Percentiles rank a stretch among this genome's conserved stretches.
phyloP scores from a whole-genome alignment of 1,284 basidiomycete species.

The Trichosporon inkin region DNA sequence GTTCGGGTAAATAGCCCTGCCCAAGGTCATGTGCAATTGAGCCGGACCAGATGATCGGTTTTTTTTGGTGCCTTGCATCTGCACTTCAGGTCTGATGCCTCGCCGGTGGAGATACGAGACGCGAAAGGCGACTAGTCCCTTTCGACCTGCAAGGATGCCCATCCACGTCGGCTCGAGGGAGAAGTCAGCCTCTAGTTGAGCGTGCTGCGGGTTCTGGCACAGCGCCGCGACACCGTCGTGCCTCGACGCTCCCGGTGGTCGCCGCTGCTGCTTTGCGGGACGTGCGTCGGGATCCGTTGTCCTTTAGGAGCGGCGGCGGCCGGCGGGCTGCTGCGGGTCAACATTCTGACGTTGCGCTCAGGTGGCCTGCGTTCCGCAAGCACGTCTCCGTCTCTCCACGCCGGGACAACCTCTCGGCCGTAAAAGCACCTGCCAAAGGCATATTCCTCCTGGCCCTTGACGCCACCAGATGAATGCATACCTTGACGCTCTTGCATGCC shows the following conservation, averaged over 20 bases:
- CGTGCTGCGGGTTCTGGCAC: too few relatives aligned
- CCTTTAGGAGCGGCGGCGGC: too few relatives aligned
- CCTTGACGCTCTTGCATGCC: neutral
- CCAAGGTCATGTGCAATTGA: constrained; percentile 4
- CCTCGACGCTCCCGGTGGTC: too few relatives aligned
- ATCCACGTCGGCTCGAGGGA: too few relatives aligned
- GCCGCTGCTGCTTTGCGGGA: too few relatives aligned
- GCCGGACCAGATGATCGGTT: neutral
- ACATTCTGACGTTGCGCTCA: too few relatives aligned
- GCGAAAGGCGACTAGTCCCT: neutral
- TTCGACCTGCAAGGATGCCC: neutral
- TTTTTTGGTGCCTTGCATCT: neutral
- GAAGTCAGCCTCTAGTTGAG: too few relatives aligned
- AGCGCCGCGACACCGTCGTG: too few relatives aligned
- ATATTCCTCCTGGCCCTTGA: neutral
- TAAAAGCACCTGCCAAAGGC: neutral
- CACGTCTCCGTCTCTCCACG: neutral
- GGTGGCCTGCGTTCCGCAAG: too few relatives aligned
- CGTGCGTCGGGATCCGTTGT: too few relatives aligned
- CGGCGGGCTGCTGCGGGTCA: too few relatives aligned
- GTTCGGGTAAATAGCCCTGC: constrained; percentile 5
- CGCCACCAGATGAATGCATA: constrained; percentile 6
- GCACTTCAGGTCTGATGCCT: neutral
- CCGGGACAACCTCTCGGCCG: neutral
- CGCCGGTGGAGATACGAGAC: neutral